Evolutionary conservation across 257 asterid species (phyloP), one percentile per base, ranked within the genome.

Genomic region (Capsicum rhomboideum): DNA sequence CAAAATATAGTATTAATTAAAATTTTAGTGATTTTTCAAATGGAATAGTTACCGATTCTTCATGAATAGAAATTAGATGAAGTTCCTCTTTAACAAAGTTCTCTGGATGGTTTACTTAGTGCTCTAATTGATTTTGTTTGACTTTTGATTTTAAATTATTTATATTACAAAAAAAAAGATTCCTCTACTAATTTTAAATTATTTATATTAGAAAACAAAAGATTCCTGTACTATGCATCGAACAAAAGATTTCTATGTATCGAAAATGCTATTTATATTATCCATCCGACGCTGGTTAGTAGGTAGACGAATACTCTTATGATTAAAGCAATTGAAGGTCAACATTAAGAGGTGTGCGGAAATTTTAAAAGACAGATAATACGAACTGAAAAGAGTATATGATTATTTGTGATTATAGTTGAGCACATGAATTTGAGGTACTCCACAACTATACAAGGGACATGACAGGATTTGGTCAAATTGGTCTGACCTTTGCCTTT

Each of bases 401-500:
- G 59, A 74, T 46, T 26, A 75, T 75, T 50, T 75, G 4, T 26
- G 8, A 75, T 49, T 52, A 50, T 26, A 75, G 26, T 16, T 75
- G 21, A 31, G 44, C 8, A 75, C 81, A 61, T 49, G 44, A 75
- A 75, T 26, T 75, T 75, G 81, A 75, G 81, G 81, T 50, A 50
- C 61, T 75, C 81, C 81, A 75, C 81, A 75, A 50, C 42, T 29
- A 52, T 26, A 49, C 8, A 49, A 26, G 61, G 61, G 63, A 26
- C 44, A 75, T 49, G 80, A 34, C 42, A 26, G 49, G 81, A 75
- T 75, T 75, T 50, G 63, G 46, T 49, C 81, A 75, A 75, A 50
- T 49, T 14, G 63, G 44, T 75, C 61, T 75, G 61, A 75, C 26
- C 61, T 75, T 0, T 49, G 81, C 59, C 81, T 75, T 37, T 75